These are phyloP conservation scores for Dactylella cylindrospora DNA, from an alignment of 2,329 filamentous ascomycete species.

Conservation along the genomic window DNA sequence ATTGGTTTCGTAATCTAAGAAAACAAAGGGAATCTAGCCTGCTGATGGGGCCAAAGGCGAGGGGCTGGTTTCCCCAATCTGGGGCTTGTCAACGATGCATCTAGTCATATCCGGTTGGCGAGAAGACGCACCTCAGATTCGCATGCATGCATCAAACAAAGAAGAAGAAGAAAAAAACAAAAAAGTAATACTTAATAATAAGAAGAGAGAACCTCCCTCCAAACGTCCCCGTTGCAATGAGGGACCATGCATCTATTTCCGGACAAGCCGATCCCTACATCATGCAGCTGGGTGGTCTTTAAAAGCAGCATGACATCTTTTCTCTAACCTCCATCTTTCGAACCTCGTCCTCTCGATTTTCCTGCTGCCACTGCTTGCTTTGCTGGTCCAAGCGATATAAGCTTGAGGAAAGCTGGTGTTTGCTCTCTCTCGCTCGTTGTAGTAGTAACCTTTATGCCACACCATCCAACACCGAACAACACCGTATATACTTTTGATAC, in stretches of 20 bases:
- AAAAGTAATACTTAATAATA: no score
- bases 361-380: no score
- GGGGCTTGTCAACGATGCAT: constrained; percentile 36
- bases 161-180: no score
- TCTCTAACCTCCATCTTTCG: constrained; percentile 12
- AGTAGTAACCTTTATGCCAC: no score
- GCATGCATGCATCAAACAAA: constrained; percentile 15
- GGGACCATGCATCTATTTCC: constrained; percentile 44
- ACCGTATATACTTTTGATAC: no score
- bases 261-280: constrained; percentile 44
- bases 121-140: constrained; percentile 40
- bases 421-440: no score
- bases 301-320: constrained; percentile 40
- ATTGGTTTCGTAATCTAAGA: constrained; percentile 11
- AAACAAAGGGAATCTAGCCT: constrained; percentile 23
- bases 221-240: constrained; percentile 27
- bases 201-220: no score
- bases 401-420: no score
- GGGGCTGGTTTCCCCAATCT: constrained; percentile 23
- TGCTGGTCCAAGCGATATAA: no score
- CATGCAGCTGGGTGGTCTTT: constrained; percentile 38
- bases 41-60: constrained; percentile 8
- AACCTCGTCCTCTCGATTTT: no score
- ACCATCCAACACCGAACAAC: no score
- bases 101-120: constrained; percentile 44